A percentile compares a stretch with the other conserved stretches of the same genome.
phyloP scores from a whole-genome alignment of 1,284 basidiomycete genomes.

The Puccinia horiana region DNA sequence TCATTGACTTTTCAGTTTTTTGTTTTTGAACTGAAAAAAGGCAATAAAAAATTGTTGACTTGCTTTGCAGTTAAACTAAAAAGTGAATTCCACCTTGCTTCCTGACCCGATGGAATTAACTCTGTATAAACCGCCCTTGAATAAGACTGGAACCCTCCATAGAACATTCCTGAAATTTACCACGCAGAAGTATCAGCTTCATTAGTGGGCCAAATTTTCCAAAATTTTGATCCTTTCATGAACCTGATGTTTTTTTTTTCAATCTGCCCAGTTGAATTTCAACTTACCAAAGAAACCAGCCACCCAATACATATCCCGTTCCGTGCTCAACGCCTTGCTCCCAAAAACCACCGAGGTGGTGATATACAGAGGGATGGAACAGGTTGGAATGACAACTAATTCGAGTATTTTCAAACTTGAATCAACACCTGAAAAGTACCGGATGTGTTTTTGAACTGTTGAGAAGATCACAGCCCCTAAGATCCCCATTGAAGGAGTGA shows the following conservation, averaged over 20 bases:
- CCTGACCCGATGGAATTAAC: constrained; percentile 34
- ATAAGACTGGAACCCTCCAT: constrained; percentile 40
- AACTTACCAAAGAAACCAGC: constrained; percentile 39
- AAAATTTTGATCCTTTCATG: no score
- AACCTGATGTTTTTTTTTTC: no score
- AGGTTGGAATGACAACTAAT: constrained; percentile 6
- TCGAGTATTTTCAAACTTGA: constrained; percentile 28
- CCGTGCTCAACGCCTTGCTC: background rate
- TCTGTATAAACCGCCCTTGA: constrained; percentile 28
- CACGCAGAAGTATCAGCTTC: background rate
- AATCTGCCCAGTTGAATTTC: no score
- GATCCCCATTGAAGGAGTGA: constrained; percentile 23
- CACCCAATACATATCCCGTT: constrained; percentile 22
- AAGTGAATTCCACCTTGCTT: constrained; percentile 45
- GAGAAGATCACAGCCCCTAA: constrained; percentile 26
- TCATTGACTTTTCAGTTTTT: no score
- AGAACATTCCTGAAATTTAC: constrained; percentile 6
- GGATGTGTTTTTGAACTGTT: background rate
- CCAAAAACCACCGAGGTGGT: constrained; percentile 19
- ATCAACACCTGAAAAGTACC: constrained; percentile 16
- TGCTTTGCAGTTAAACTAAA: constrained; percentile 36
- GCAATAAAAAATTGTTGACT: background rate
- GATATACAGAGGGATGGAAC: constrained; percentile 29
- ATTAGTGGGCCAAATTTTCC: no score
- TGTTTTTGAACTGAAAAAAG: background rate